phyloP scores from a whole-genome alignment of 2,329 filamentous ascomycete species.

The Alternaria sp. region DNA sequence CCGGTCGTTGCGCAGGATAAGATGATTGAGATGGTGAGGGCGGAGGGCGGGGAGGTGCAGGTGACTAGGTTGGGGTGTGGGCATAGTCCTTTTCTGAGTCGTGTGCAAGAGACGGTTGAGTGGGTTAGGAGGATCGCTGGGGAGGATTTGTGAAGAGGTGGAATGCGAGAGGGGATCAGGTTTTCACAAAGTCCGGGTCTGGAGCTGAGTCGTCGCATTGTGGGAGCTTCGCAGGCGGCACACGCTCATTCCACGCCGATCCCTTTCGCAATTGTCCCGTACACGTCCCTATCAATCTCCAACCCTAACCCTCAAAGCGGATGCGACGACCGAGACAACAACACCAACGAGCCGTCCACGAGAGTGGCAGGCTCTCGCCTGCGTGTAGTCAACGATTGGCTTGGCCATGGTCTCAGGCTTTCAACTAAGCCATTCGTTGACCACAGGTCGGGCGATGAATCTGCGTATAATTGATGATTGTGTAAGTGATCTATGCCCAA shows the following conservation, averaged over 20 bases:
- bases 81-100: slow-evolving; percentile 53
- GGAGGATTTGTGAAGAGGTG: slow-evolving; percentile 2
- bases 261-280: no score
- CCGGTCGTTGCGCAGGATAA: slow-evolving; percentile 38
- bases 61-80: slow-evolving; percentile 42
- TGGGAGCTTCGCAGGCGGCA: no score
- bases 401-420: background rate
- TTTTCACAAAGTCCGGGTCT: background rate
- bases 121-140: slow-evolving; percentile 38
- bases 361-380: background rate
- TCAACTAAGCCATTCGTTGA: background rate
- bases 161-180: background rate
- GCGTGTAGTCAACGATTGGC: background rate
- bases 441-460: no score
- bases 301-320: no score
- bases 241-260: no score
- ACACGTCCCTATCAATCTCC: no score
- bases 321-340: background rate
- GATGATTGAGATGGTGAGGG: slow-evolving; percentile 36
- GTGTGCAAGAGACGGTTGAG: slow-evolving; percentile 42
- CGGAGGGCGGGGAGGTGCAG: slow-evolving; percentile 35
- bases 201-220: no score
- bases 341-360: background rate
- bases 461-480: background rate
- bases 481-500: background rate